Percentiles rank a stretch among this genome's conserved stretches.
These are phyloP conservation scores for Hordeum vulgare DNA, from an alignment of 176 grass and related monocot species.

Conservation along the genomic window MorexV3_pseudomolecules_assembly NC_058523.1:536544475-536544974, in stretches of 20 bases:
- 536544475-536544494: slow-evolving; percentile 94
- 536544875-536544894: neutral
- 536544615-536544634: slow-evolving; percentile 42
- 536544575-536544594: slow-evolving; percentile 91
- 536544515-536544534: slow-evolving; percentile 96
- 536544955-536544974: neutral
- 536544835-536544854: slow-evolving; percentile 56
- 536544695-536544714: slow-evolving; percentile 89
- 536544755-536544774: slow-evolving; percentile 99
- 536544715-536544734: slow-evolving; percentile 92
- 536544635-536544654: slow-evolving; percentile 13
- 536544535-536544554: slow-evolving; percentile 95
- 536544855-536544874: slow-evolving; percentile 7
- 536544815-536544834: slow-evolving; percentile 99
- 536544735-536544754: slow-evolving; percentile 98
- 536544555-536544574: slow-evolving; percentile 86
- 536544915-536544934: slow-evolving; percentile 3
- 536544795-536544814: slow-evolving; percentile 99
- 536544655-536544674: neutral
- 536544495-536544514: slow-evolving; percentile 89
- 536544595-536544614: slow-evolving; percentile 99
- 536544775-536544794: slow-evolving; percentile 95
- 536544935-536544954: neutral
- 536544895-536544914: neutral
- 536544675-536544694: slow-evolving; percentile 55